Evolutionary conservation across 768 basidiomycete species (phyloP), one percentile per base, ranked within the genome.

Genomic region (Boletus insuetus): DNA sequence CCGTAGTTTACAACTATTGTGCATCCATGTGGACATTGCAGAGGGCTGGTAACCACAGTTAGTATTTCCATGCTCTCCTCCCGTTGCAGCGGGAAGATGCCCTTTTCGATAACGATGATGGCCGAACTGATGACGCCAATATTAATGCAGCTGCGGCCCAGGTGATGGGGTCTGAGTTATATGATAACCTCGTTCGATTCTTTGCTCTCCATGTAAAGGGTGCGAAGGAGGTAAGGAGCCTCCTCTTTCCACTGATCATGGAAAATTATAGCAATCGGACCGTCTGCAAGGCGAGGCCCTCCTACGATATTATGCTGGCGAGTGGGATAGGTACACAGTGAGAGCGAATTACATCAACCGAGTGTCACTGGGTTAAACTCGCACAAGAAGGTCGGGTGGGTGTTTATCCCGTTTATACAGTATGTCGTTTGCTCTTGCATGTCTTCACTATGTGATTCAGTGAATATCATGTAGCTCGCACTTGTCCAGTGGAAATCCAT

Each of bases 291-390:
- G 97, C 65, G 89, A 97, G 65, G 87, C 83, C 1, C 81, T 99
- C 7, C 75, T 99, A 53, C 84, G 86, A 59, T 98, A 91, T 69
- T 99, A 98, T 67, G 92, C 92, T 2, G 70, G 74, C 55, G 94
- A 98, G 72, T 98, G 97, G 97, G 89, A 91, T 63, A 81, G 94
- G 42, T 98, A 98, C 75, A 99, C 97, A 0, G 95, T 87, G 3
- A 95, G 96, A 46, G 95, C 96, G 2, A 94, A 91, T 68, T 98
- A 97, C 69, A 93, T 98, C 73, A 96, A 98, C 70, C 89, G 96
- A 53, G 75, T 99, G 34, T 22, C 94, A 98, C 74, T 99, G 97
- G 97, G 96, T 99, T 41, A 96, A 95, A 76, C 82, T 95, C 49
- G 97, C 98, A 70, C 85, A 94, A 64, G 96, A 98, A 71, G 97